phyloP scores from a whole-genome alignment of 768 basidiomycete genomes.

The Trametopsis cervina region DNA sequence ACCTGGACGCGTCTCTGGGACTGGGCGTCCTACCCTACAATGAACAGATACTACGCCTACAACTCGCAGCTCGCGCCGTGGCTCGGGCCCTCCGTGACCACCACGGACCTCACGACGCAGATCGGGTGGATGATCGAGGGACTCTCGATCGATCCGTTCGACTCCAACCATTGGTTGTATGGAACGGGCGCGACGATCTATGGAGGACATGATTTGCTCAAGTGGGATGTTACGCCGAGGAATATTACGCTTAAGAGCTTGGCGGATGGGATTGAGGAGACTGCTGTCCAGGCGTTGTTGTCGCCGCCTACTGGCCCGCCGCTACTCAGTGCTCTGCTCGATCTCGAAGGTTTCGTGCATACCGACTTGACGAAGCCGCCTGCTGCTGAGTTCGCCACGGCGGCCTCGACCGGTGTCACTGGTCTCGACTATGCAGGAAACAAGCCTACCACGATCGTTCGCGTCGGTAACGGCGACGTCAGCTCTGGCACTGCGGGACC shows the following conservation, averaged over 20 bases:
- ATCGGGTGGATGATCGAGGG: slow-evolving; percentile 75
- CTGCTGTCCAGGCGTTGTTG: slow-evolving; percentile 47
- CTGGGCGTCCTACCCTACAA: slow-evolving; percentile 40
- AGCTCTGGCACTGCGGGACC: slow-evolving; percentile 21
- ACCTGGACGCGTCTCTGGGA: slow-evolving; percentile 57
- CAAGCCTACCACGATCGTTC: slow-evolving; percentile 42
- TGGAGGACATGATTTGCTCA: slow-evolving; percentile 46
- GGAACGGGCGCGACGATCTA: slow-evolving; percentile 62
- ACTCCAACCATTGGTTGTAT: slow-evolving; percentile 67
- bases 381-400: slow-evolving; percentile 28
- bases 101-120: slow-evolving; percentile 38
- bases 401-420: slow-evolving; percentile 39
- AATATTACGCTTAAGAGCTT: slow-evolving; percentile 54
- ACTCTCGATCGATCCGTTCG: slow-evolving; percentile 57
- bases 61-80: slow-evolving; percentile 51
- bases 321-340: slow-evolving; percentile 39
- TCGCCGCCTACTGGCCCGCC: slow-evolving; percentile 53
- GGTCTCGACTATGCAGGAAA: slow-evolving; percentile 52
- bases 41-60: slow-evolving; percentile 46
- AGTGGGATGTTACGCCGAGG: slow-evolving; percentile 50
- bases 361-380: slow-evolving; percentile 37
- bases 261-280: slow-evolving; percentile 63
- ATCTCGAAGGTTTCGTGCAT: slow-evolving; percentile 49
- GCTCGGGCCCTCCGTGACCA: slow-evolving; percentile 44
- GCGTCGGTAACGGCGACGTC: slow-evolving; percentile 44